Evolutionary conservation across 352 stramenopile genomes (phyloP).

Genomic region (Globisporangium irregulare): DNA sequence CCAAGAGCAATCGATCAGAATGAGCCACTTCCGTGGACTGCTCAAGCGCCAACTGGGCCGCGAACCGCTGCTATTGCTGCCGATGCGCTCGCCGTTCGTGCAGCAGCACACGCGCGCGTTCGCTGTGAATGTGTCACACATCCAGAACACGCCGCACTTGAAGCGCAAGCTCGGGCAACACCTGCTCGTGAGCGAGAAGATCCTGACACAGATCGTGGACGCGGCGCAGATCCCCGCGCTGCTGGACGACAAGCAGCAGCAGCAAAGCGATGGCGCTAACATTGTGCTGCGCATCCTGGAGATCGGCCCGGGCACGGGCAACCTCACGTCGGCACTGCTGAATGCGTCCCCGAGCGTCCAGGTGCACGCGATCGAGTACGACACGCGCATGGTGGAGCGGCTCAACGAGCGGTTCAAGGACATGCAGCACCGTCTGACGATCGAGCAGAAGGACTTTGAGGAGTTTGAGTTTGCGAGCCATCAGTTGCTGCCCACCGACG

Average conservation of each 20-base stretch:
- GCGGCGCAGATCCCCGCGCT: conserved; percentile 45
- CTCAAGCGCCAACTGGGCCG: not conserved
- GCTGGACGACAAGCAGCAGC: conserved; percentile 20
- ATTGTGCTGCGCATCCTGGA: conserved; percentile 61
- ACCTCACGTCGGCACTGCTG: conserved; percentile 80
- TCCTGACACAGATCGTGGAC: conserved; percentile 65
- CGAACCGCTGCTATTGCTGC: not conserved
- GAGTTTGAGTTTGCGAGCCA: conserved; percentile 36
- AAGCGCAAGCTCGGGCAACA: conserved; percentile 86
- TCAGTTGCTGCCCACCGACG: conserved; percentile 1
- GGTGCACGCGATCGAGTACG: conserved; percentile 74
- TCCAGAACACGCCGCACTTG: conserved; percentile 61
- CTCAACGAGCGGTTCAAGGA: conserved; percentile 56
- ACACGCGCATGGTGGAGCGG: conserved; percentile 70
- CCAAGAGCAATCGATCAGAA: not conserved
- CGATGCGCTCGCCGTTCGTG: not conserved
- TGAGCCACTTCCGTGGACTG: conserved; percentile 4
- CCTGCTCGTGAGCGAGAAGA: conserved; percentile 60
- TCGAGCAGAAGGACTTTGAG: conserved; percentile 45
- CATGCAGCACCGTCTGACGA: conserved; percentile 24
- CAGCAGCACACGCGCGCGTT: not conserved
- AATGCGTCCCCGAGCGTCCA: conserved; percentile 37
- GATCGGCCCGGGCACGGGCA: conserved; percentile 82
- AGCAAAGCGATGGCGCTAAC: not conserved
- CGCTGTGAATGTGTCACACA: conserved; percentile 33